Conservation (phyloP, 2,329 filamentous ascomycete species). For the Diaporthe nobilis region DNA sequence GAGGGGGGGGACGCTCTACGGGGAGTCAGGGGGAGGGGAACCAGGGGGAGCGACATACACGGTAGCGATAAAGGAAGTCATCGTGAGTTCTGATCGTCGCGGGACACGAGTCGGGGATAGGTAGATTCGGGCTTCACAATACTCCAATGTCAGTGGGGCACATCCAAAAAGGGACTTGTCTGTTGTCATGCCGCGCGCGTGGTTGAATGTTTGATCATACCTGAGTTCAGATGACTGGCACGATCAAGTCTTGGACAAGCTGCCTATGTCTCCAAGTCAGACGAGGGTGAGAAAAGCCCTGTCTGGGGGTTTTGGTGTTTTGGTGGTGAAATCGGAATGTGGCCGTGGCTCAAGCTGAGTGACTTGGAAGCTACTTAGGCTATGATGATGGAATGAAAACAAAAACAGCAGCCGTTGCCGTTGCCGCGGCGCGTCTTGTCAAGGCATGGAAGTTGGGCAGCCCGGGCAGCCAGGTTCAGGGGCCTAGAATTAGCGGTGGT, state of each 20-base stretch:
- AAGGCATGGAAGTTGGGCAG: slow-evolving; percentile 1
- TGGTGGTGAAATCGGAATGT: slow-evolving; percentile 9
- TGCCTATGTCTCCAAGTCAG: slow-evolving; percentile 4
- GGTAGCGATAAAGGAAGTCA: slow-evolving; percentile 86
- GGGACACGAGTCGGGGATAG: slow-evolving; percentile 2
- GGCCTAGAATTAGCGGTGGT: slow-evolving; percentile 34
- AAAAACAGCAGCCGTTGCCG: slow-evolving; percentile 16
- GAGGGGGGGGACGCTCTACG: slow-evolving; percentile 54
- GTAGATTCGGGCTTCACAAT: slow-evolving; percentile 5
- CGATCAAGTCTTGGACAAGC: slow-evolving; percentile 11
- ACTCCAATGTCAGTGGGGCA: slow-evolving; percentile 25
- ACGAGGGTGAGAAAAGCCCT: background rate
- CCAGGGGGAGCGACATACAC: slow-evolving; percentile 74
- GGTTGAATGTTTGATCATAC: slow-evolving; percentile 27
- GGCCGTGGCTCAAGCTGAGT: background rate
- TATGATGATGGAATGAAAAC: slow-evolving; percentile 14
- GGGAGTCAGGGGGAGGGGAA: slow-evolving; percentile 47
- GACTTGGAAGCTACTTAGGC: background rate
- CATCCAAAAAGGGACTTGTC: background rate
- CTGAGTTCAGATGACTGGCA: slow-evolving; percentile 19
- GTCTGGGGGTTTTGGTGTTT: background rate
- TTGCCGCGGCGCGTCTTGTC: slow-evolving; percentile 17
- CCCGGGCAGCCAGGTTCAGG: background rate
- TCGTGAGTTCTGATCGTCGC: slow-evolving; percentile 53
- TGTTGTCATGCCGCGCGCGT: background rate